Base-by-base conservation (phyloP, 2,329 filamentous ascomycete species). In the Fonsecaea monophora region DNA sequence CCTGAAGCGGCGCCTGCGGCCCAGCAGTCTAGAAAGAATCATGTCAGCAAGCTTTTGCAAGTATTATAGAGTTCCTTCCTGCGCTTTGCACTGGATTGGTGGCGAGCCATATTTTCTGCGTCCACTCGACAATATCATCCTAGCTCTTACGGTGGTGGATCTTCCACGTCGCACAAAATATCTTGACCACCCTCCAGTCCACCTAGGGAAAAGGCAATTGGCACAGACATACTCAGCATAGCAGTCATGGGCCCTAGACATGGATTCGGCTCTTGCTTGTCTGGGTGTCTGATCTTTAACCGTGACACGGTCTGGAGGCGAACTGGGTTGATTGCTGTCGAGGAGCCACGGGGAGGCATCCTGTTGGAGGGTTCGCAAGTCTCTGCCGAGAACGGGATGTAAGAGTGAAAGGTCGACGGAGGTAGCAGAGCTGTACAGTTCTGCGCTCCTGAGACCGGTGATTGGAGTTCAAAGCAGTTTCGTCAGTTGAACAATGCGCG, bases 231-330 rank as follows among this genome's bases (percentile, higher is more conserved):
- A 90, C 88, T 87, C 74, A 90, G 78, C 73, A 90, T 86, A 60
- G 86, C 85, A 59, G 84, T 84, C 89, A 92, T 91, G 53, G 89
- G 81, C 15, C 84, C 83, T 58, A 89, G 76, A 74, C 89, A 92
- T 62, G 89, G 86, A 75, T 90, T 90, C 69, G 80, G 78, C 73
- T 88, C 84, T 70, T 85, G 80, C 72, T 85, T 82, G 73, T 90
- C 88, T 58, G 89, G 88, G 72, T 85, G 83, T 71, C 86, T 85
- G 58, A 92, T 84, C 73, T 87, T 86, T 65, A 92, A 84, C 75
- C 89, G 77, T 62, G 77, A 74, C 68, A 82, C 80, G 65, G 80
- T 80, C 74, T 83, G 81, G 55, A 83, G 75, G 68, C 80, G 79
- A 68, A 82, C 75, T 35, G 80, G 79, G 72, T 79, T 81, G 60